Percentiles rank a stretch among this genome's conserved stretches.
Evolutionary conservation across 1,284 basidiomycete species (phyloP).

Genomic region (Fistulinella cinereoalba): DNA sequence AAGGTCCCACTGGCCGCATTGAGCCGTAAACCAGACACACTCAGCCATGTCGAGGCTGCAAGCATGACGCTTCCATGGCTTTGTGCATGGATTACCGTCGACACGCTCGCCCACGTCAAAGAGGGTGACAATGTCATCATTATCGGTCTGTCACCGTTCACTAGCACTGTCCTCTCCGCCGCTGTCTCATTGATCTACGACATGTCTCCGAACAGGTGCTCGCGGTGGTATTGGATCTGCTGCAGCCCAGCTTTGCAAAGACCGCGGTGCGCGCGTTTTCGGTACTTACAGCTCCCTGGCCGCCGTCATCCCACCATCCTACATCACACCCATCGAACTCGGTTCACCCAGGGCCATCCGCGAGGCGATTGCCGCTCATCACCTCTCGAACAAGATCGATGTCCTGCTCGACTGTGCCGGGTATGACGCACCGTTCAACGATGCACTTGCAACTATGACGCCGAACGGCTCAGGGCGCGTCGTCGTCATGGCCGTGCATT

Average conservation of each 20-base stretch:
- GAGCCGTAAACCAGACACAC: conserved; percentile 29
- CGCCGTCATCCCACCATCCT: conserved; percentile 19
- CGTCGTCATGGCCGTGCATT: conserved; percentile 35
- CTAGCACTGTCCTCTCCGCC: not conserved
- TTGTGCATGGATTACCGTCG: conserved; percentile 38
- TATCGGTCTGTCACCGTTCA: conserved; percentile 19
- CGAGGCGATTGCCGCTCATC: conserved; percentile 25
- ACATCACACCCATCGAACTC: conserved; percentile 34
- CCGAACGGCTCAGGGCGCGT: conserved; percentile 32
- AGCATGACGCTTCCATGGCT: conserved; percentile 36
- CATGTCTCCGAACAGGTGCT: conserved; percentile 22
- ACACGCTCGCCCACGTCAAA: conserved; percentile 34
- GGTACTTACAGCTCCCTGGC: conserved; percentile 35
- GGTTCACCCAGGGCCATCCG: conserved; percentile 31
- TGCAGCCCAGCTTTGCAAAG: conserved; percentile 33
- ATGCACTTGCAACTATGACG: conserved; percentile 34
- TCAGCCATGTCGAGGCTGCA: conserved; percentile 29
- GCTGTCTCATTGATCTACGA: too few species aligned
- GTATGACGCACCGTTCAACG: conserved; percentile 34
- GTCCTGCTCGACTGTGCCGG: conserved; percentile 36
- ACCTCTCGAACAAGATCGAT: conserved; percentile 32
- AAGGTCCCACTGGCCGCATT: conserved; percentile 29
- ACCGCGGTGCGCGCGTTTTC: conserved; percentile 33
- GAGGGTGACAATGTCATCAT: conserved; percentile 35
- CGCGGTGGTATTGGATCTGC: conserved; percentile 37